These are phyloP conservation scores for Coniferiporia sulphurascens DNA, from an alignment of 1,284 basidiomycete genomes.

Conservation along the genomic window DNA sequence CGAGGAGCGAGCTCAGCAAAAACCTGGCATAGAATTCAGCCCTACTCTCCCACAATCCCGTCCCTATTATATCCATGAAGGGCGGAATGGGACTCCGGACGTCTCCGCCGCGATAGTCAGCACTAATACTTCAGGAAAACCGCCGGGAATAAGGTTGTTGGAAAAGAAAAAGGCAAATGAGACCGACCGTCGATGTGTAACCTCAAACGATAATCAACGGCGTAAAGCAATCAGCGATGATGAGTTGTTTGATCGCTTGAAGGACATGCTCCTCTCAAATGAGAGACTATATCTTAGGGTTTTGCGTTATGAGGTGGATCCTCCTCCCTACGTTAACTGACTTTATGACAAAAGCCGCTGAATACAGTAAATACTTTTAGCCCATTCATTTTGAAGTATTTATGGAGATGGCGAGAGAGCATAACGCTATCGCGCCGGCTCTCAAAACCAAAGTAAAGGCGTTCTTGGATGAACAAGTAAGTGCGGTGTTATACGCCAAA, in stretches of 20 bases:
- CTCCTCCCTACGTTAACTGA: neutral
- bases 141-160: neutral
- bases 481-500: neutral
- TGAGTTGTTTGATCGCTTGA: constrained; percentile 36
- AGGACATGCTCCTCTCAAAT: constrained; percentile 40
- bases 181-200: constrained; percentile 18
- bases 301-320: constrained; percentile 56
- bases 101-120: neutral
- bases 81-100: too few relatives aligned
- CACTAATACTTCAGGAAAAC: neutral
- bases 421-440: constrained; percentile 30
- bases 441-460: constrained; percentile 39
- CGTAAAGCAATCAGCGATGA: constrained; percentile 29
- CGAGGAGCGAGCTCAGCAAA: constrained; percentile 2
- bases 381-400: constrained; percentile 58
- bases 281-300: constrained; percentile 46
- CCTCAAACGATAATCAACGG: neutral
- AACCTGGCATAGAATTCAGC: neutral
- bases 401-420: constrained; percentile 31
- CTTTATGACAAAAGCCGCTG: neutral
- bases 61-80: too few relatives aligned
- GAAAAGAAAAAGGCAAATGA: neutral
- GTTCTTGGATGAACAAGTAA: constrained; percentile 58
- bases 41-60: neutral
- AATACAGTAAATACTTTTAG: constrained; percentile 31